Evolutionary conservation across 345 rosid genomes (phyloP).

Genomic region (Eucalyptus regnans): DNA sequence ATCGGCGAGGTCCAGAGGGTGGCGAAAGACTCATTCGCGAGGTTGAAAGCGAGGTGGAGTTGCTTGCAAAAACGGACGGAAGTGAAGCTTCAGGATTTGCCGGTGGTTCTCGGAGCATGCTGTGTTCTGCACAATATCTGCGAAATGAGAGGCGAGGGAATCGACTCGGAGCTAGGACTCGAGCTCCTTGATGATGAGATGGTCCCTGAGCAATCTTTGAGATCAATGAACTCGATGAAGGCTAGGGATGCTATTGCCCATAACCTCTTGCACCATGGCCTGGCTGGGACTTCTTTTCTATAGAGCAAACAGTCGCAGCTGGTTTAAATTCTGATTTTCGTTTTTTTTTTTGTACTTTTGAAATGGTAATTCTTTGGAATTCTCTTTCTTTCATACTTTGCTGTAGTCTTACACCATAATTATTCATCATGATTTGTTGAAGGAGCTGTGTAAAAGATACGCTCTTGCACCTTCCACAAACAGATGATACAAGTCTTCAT

Average conservation of each 20-base stretch:
- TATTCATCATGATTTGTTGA: neutral
- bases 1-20: slow-evolving; percentile 8
- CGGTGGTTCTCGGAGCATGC: slow-evolving; percentile 11
- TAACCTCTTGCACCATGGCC: slow-evolving; percentile 14
- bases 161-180: neutral
- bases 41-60: slow-evolving; percentile 11
- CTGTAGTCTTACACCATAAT: neutral
- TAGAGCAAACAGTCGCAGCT: neutral
- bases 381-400: neutral
- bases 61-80: slow-evolving; percentile 8
- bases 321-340: neutral
- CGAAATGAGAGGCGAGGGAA: slow-evolving; percentile 5
- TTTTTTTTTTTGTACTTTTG: neutral
- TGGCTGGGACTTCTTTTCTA: slow-evolving; percentile 5
- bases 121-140: slow-evolving; percentile 12
- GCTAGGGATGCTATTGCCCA: slow-evolving; percentile 10
- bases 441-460: neutral
- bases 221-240: slow-evolving; percentile 1
- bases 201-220: slow-evolving; percentile 3
- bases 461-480: neutral
- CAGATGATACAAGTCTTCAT: neutral
- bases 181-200: slow-evolving; percentile 12
- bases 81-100: slow-evolving; percentile 11
- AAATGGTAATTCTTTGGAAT: neutral
- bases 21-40: slow-evolving; percentile 1